Base-by-base conservation (phyloP, 1,139 yeast species). In the Yamadazyma diddensiae region DNA sequence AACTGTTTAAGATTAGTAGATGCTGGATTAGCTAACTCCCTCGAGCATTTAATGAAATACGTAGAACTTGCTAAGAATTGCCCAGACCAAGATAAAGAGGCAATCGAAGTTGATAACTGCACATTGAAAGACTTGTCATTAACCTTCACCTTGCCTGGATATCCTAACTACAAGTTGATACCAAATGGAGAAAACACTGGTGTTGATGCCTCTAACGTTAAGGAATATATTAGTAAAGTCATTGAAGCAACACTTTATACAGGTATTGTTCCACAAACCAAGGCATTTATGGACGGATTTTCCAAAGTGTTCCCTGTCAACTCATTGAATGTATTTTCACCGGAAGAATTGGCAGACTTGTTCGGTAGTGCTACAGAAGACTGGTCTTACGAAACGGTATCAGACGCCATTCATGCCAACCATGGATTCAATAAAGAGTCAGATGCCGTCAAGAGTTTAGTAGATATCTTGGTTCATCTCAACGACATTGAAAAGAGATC, bases 351-450 rank as follows among this genome's bases (percentile, higher is more conserved):
- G 28, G 77, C 74, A 2, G 73, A 73, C 26, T 54, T 92, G 32
- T 79, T 86, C 47, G 71, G 71, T 5, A 79, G 76, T 39, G 77
- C 78, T 2, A 80, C 80, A 32, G 97, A 88, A 50, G 97, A 92
- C 50, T 92, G 98, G 97, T 76, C 92, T 0, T 53, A 52, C 29
- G 75, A 70, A 29, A 76, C 94, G 0, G 61, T 92, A 28, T 50
- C 65, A 7, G 66, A 76, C 2, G 69, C 81, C 0, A 65, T 92
- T 15, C 77, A 77, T 45, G 96, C 97, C 0, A 94, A 90, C 49
- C 98, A 92, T 56, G 98, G 98, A 2, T 92, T 83, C 49, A 74
- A 75, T 6, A 73, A 75, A 50, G 94, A 83, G 21, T 84, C 95
- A 2, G 60, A 60, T 12, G 70, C 82, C 0, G 76, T 92, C 8